Base-by-base conservation (phyloP, 2,329 filamentous ascomycete species). In the Colletotrichum sp. region DNA sequence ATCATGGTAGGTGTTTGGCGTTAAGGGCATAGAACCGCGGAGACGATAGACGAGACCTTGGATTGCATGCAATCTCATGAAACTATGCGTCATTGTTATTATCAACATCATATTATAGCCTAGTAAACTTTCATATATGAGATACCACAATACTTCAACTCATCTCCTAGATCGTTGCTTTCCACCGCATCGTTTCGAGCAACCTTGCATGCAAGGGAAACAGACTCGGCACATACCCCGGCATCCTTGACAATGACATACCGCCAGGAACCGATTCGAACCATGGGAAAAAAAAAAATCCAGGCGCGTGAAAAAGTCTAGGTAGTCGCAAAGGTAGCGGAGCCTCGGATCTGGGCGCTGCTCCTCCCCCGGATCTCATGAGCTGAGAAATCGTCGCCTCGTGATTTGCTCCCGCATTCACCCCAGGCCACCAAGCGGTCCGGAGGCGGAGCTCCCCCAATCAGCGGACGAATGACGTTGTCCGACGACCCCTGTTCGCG, bases 371-470 rank as follows among this genome's bases (percentile, higher is more conserved):
- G 24, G 71, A 63, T 49, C 68, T 57, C 30, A 49, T 18, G 36
- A 49, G 72, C 63, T 77, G 76, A 77, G 68, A 72, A 77, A 77
- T 76, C 15, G 68, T 34, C n/a, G 68, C 24, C 68, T 66, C 44
- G 72, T 72, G 68, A 77, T 77, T 77, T 76, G 76, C 52, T 72
- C 76, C 72, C 72, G 72, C 76, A 59, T 68, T 65, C 16, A 55
- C 76, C 68, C 72, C 72, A 71, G 44, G 59, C 30, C 57, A 21
- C 30, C 30, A 32, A 15, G 57, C 18, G 26, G 49, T 60, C 28
- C 24, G 49, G 15, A 52, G 57, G 64, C 44, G 65, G 62, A 59
- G 39, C 59, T 16, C 16, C 70, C 70, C 70, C 74, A 64, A 68
- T 68, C 74, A 74, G 59, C 73, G 64, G 73, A 32, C 28, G 55